Evolutionary conservation across 2,329 filamentous ascomycete species (phyloP), one percentile per base, ranked within the genome.

Genomic region (Zymoseptoria tritici): DNA sequence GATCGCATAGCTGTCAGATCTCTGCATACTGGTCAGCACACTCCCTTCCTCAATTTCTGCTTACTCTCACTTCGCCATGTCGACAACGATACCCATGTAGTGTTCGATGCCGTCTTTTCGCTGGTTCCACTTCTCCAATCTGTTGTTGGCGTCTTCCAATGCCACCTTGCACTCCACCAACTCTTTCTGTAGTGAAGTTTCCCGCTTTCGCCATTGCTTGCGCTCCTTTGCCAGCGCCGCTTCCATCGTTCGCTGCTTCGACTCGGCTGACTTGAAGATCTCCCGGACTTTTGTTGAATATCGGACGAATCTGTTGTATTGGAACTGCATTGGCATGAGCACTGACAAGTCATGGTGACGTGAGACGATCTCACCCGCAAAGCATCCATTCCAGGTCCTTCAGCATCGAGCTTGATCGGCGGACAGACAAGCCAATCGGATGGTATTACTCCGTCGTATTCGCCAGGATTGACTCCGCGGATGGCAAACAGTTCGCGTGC

Each of bases 401-500:
- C 62, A 9, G 56, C 55, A 22, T 64, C 58, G 2, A 81, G 70
- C 57, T 69, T 70, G n/a, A 74, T 67, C 0, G 79, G 78, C n/a
- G 79, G 79, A 31, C 75, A 72, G 49, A 67, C 67, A 57, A 81
- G 77, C 71, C 75, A 80, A 6, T 67, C 62, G 0, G 66, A 57
- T 1, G 79, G 78, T 20, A 82, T 79, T 2, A 70, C 66, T 6
- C 67, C 62, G 57, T 81, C 78, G 59, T 76, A 74, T 57, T 79
- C 72, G 55, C 75, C 75, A 9, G 72, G 64, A 0, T 67, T 60
- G 56, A 76, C 71, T n/a, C 79, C 78, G 50, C 76, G 74, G 29
- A 82, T 74, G 3, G 74, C 75, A 62, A 75, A 81, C 9, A 81
- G 69, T 9, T 73, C 71, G 57, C 73, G 75, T 21, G 66, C 64